Percentiles rank a stretch among this genome's conserved stretches.
phyloP scores from a whole-genome alignment of 108 stramenopile genomes.

The Tribonema minus region DNA sequence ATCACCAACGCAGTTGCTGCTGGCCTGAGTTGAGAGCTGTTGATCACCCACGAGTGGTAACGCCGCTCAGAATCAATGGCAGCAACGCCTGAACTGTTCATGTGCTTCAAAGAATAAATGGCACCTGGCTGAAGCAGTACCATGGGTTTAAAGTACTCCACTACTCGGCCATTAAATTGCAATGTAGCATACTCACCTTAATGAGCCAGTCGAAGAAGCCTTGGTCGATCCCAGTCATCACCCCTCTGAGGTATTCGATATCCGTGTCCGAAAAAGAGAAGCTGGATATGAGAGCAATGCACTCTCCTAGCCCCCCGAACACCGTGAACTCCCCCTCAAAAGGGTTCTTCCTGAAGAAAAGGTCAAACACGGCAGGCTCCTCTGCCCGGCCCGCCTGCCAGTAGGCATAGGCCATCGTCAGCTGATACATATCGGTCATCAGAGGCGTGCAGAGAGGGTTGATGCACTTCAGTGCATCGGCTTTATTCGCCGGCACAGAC shows the following conservation, averaged over 20 bases:
- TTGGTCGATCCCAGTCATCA: constrained; percentile 63
- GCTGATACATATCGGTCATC: constrained; percentile 96
- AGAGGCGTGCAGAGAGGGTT: constrained; percentile 70
- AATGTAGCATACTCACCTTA: too few relatives aligned
- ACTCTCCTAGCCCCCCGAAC: constrained; percentile 69
- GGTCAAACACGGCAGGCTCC: constrained; percentile 55
- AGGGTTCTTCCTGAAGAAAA: constrained; percentile 96
- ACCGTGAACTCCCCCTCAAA: constrained; percentile 86
- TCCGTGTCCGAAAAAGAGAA: constrained; percentile 74
- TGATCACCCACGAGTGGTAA: too few relatives aligned
- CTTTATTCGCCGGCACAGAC: too few relatives aligned
- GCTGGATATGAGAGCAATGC: constrained; percentile 31
- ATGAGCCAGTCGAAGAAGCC: constrained; percentile 80
- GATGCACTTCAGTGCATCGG: neutral
- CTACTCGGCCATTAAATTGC: too few relatives aligned
- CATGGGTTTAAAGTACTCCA: too few relatives aligned
- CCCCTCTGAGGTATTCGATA: constrained; percentile 70
- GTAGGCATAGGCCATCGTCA: constrained; percentile 96
- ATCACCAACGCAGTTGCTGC: too few relatives aligned
- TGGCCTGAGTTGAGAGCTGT: too few relatives aligned
- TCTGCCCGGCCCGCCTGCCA: constrained; percentile 81
- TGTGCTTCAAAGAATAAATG: too few relatives aligned
- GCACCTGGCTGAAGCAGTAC: too few relatives aligned
- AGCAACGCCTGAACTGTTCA: too few relatives aligned
- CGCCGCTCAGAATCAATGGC: too few relatives aligned